phyloP scores from a whole-genome alignment of 2,329 filamentous ascomycete species.

The Aspergillus pseudotamarii region DNA sequence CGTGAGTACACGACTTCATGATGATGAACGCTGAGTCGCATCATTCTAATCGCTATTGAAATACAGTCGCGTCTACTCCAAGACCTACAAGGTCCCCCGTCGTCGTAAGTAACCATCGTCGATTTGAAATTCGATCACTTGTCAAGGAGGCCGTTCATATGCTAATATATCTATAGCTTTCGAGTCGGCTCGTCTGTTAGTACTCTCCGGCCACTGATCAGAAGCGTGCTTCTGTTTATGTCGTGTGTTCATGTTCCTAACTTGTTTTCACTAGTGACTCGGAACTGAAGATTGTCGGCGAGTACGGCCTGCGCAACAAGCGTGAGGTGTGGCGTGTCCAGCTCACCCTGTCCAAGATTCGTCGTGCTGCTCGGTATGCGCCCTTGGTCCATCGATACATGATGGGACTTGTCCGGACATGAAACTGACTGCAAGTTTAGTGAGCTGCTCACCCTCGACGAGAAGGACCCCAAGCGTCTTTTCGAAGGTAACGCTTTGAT shows the following conservation, averaged over 20 bases:
- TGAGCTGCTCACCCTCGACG: slow-evolving; percentile 99
- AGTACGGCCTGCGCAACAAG: slow-evolving; percentile 99
- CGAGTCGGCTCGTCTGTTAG: slow-evolving; percentile 99
- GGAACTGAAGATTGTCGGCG: slow-evolving; percentile 99
- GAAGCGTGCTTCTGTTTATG: slow-evolving; percentile 96
- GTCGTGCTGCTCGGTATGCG: slow-evolving; percentile 98
- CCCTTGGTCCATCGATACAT: not conserved
- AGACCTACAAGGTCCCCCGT: slow-evolving; percentile 99
- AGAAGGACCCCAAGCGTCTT: slow-evolving; percentile 99
- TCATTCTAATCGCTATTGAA: slow-evolving; percentile 30
- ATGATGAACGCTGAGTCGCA: slow-evolving; percentile 36
- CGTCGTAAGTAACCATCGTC: slow-evolving; percentile 61
- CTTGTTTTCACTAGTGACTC: slow-evolving; percentile 84
- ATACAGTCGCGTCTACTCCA: slow-evolving; percentile 76
- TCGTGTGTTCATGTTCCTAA: slow-evolving; percentile 74
- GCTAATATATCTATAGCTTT: slow-evolving; percentile 64
- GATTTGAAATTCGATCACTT: slow-evolving; percentile 17
- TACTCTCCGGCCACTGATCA: slow-evolving; percentile 91
- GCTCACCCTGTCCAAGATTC: slow-evolving; percentile 99
- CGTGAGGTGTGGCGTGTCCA: slow-evolving; percentile 99
- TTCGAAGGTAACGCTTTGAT: slow-evolving; percentile 99
- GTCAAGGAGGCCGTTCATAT: slow-evolving; percentile 15
- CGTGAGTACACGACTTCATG: slow-evolving; percentile 40
- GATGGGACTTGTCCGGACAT: not conserved
- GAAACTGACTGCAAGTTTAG: slow-evolving; percentile 50